Percentiles rank a stretch among this genome's conserved stretches.
These are phyloP conservation scores for Talaromyces sp. DNA, from an alignment of 2,329 filamentous ascomycete genomes.

Conservation along the genomic window DNA sequence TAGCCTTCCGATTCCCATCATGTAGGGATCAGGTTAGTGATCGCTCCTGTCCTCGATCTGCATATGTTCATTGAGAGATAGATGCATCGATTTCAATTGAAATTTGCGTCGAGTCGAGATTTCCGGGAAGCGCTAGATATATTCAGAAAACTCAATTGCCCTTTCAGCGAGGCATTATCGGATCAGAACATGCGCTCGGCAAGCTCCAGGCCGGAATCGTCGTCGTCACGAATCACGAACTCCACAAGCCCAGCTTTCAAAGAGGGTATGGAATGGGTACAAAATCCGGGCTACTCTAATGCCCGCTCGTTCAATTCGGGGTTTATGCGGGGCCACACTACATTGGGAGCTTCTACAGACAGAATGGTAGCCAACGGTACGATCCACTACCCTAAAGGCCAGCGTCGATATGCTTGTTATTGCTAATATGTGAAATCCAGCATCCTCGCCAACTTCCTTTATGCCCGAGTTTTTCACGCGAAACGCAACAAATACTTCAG, in stretches of 20 bases:
- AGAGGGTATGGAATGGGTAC: background rate
- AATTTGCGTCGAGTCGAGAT: conserved; percentile 39
- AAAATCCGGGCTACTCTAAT: background rate
- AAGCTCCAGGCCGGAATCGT: conserved; percentile 25
- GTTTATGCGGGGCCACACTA: conserved; percentile 15
- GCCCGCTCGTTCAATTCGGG: conserved; percentile 4
- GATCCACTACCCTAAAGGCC: background rate
- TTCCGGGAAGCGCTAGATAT: conserved; percentile 42
- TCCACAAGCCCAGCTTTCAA: background rate
- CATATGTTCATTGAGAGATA: conserved; percentile 24
- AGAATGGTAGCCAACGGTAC: conserved; percentile 14
- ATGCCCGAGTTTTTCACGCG: background rate
- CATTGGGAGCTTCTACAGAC: conserved; percentile 6
- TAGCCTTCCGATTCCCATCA: conserved; percentile 45
- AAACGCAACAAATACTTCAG: background rate
- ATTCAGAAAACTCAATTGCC: conserved; percentile 42
- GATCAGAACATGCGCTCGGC: conserved; percentile 23
- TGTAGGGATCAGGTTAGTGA: conserved; percentile 28
- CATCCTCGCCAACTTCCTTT: conserved; percentile 10
- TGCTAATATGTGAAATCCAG: background rate
- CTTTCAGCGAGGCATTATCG: conserved; percentile 40
- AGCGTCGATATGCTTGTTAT: background rate
- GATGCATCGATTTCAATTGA: conserved; percentile 47
- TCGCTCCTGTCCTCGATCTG: background rate
- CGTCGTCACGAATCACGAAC: conserved; percentile 25